A percentile compares a stretch with the other conserved stretches of the same genome.
Evolutionary conservation across 2,329 filamentous ascomycete genomes (phyloP).

Genomic region (Dactylellina drechsleri): DNA sequence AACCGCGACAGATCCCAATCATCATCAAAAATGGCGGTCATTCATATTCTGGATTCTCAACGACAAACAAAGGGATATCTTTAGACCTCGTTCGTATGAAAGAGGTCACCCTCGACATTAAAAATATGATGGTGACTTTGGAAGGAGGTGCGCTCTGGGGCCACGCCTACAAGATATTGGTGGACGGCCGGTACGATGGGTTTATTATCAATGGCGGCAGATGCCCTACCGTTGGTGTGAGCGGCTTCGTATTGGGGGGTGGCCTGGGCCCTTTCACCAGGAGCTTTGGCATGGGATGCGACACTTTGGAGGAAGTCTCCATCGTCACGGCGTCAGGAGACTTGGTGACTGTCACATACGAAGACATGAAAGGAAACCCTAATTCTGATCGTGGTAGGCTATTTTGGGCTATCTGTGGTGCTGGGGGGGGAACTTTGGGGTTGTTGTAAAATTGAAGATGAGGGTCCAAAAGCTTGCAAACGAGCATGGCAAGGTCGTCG

Average conservation of each 20-base stretch:
- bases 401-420: conserved; percentile 63
- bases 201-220: conserved; percentile 60
- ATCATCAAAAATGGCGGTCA: conserved; percentile 60
- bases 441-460: conserved; percentile 60
- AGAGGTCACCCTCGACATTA: conserved; percentile 57
- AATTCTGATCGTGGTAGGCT: conserved; percentile 57
- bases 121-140: conserved; percentile 54
- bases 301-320: conserved; percentile 61
- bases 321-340: conserved; percentile 60
- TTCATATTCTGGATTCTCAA: conserved; percentile 60
- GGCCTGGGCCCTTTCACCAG: conserved; percentile 61
- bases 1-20: conserved; percentile 47
- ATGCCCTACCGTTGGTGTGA: conserved; percentile 62
- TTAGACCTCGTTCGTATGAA: conserved; percentile 60
- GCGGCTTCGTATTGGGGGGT: conserved; percentile 62
- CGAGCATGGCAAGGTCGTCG: conserved; percentile 53
- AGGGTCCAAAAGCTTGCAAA: conserved; percentile 53
- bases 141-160: conserved; percentile 60
- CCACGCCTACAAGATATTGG: conserved; percentile 60
- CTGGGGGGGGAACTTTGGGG: conserved; percentile 63
- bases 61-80: conserved; percentile 58
- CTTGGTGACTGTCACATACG: conserved; percentile 54
- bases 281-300: conserved; percentile 61
- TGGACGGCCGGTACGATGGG: conserved; percentile 57
- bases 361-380: conserved; percentile 30